These are phyloP conservation scores for Penicillium macrosclerotiorum DNA, from an alignment of 495 filamentous ascomycete genomes.

Conservation along the genomic window DNA sequence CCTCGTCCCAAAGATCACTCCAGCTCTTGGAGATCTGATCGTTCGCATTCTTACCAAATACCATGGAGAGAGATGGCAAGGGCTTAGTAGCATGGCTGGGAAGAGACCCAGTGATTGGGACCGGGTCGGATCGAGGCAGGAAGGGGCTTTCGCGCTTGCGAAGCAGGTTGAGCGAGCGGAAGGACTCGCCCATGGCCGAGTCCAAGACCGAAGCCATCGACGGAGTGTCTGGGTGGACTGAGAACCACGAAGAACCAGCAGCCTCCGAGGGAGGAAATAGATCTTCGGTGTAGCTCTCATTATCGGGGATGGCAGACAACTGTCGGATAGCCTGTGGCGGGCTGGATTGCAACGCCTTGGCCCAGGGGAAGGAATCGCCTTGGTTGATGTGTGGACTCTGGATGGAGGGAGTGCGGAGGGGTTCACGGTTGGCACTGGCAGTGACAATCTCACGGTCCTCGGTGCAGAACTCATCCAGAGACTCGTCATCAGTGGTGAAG, in stretches of 20 bases:
- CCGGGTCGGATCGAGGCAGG: constrained; percentile 48
- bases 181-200: constrained; percentile 67
- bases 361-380: constrained; percentile 90
- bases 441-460: constrained; percentile 68
- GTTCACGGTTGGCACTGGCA: constrained; percentile 87
- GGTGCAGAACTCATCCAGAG: constrained; percentile 90
- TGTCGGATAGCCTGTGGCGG: constrained; percentile 74
- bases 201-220: constrained; percentile 79
- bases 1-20: constrained; percentile 95
- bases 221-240: constrained; percentile 64
- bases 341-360: constrained; percentile 80
- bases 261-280: constrained; percentile 79
- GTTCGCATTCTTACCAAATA: constrained; percentile 73
- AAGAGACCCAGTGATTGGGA: constrained; percentile 71
- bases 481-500: constrained; percentile 93
- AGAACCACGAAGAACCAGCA: constrained; percentile 69
- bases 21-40: constrained; percentile 86
- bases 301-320: constrained; percentile 81
- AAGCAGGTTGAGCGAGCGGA: constrained; percentile 58
- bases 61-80: constrained; percentile 65
- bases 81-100: constrained; percentile 67
- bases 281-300: constrained; percentile 78
- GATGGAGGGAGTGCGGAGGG: constrained; percentile 92
- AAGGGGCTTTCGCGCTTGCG: constrained; percentile 33
- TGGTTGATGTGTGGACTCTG: constrained; percentile 79